Percentiles rank a stretch among this genome's conserved stretches.
These are phyloP conservation scores for Didymosphaeria variabile DNA, from an alignment of 2,329 filamentous ascomycete genomes.

Conservation along the genomic window DNA sequence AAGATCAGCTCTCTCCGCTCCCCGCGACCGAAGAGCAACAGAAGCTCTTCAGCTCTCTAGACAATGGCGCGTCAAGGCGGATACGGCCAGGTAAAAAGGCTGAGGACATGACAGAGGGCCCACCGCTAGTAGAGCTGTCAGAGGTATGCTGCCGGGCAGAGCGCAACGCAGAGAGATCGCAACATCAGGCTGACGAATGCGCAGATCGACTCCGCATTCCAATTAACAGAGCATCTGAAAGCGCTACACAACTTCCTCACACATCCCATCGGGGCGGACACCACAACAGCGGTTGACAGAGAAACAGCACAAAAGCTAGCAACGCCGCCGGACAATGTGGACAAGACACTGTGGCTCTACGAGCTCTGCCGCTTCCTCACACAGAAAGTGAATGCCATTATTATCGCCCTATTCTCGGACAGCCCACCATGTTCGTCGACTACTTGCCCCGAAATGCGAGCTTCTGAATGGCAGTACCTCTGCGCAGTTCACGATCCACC, in stretches of 20 bases:
- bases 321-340: slow-evolving; percentile 80
- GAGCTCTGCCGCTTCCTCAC: slow-evolving; percentile 97
- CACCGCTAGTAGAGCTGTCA: slow-evolving; percentile 83
- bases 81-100: slow-evolving; percentile 93
- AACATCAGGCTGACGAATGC: slow-evolving; percentile 27
- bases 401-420: slow-evolving; percentile 93
- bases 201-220: slow-evolving; percentile 95
- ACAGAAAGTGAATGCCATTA: slow-evolving; percentile 90
- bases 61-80: slow-evolving; percentile 79
- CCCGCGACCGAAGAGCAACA: slow-evolving; percentile 68
- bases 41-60: slow-evolving; percentile 63
- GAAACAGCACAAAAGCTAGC: slow-evolving; percentile 79
- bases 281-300: slow-evolving; percentile 76
- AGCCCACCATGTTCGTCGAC: slow-evolving; percentile 84
- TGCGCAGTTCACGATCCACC: slow-evolving; percentile 97
- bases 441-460: slow-evolving; percentile 98
- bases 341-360: slow-evolving; percentile 93
- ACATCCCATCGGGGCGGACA: slow-evolving; percentile 62
- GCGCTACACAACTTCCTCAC: slow-evolving; percentile 88
- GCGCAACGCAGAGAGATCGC: slow-evolving; percentile 2
- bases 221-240: slow-evolving; percentile 95
- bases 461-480: slow-evolving; percentile 98
- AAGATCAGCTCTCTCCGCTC: slow-evolving; percentile 89
- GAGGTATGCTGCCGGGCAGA: slow-evolving; percentile 67
- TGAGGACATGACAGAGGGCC: slow-evolving; percentile 91